phyloP scores from a whole-genome alignment of 2,329 filamentous ascomycete species.

The Fusarium luffae region DNA sequence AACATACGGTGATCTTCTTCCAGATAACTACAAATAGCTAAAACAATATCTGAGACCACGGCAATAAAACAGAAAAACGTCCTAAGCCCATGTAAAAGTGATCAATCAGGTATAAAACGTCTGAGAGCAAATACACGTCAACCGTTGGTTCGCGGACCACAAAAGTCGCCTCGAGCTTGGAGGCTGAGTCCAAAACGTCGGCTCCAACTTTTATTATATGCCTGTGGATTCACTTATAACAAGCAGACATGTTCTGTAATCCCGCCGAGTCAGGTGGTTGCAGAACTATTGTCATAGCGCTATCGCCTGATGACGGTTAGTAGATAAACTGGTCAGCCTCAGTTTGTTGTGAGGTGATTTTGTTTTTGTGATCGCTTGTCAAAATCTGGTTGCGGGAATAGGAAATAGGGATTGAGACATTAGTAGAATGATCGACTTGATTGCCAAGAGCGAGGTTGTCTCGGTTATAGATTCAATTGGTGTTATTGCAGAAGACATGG shows the following conservation, averaged over 20 bases:
- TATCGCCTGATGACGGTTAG: not conserved
- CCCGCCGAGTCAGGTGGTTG: slow-evolving; percentile 6
- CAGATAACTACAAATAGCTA: not conserved
- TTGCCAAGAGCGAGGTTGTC: not conserved
- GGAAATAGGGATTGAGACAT: not conserved
- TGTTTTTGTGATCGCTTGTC: not conserved
- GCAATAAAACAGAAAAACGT: not conserved
- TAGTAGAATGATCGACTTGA: not conserved
- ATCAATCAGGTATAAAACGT: not conserved
- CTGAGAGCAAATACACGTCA: not conserved
- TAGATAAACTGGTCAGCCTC: slow-evolving; percentile 4
- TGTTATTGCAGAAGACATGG: too few species aligned
- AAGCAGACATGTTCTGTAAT: not conserved
- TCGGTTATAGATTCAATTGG: not conserved
- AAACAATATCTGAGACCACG: not conserved
- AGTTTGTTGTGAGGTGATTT: not conserved
- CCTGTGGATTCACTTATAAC: not conserved
- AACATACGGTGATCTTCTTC: not conserved
- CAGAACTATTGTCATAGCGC: not conserved
- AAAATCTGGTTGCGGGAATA: not conserved
- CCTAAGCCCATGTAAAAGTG: not conserved
- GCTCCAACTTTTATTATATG: not conserved
- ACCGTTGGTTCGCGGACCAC: not conserved
- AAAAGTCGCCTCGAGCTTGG: not conserved
- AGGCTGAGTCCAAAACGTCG: not conserved